Evolutionary conservation across 2,329 filamentous ascomycete genomes (phyloP).

Genomic region (Stemphylium beticola): DNA sequence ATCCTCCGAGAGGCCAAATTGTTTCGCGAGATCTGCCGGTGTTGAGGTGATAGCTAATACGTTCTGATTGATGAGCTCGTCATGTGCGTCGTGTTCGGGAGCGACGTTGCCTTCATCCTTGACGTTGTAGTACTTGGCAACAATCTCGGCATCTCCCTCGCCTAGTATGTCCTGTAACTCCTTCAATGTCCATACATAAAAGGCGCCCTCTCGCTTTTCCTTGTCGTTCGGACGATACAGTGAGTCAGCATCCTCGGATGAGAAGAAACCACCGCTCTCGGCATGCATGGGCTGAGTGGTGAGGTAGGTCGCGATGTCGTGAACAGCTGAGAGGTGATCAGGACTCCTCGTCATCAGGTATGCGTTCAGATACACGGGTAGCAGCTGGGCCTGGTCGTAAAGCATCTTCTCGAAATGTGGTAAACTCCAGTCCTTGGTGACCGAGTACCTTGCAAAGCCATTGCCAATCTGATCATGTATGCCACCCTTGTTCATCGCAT

Average conservation of each 20-base stretch:
- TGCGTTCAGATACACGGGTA: slow-evolving; percentile 84
- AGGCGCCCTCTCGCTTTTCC: slow-evolving; percentile 89
- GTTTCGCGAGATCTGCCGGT: slow-evolving; percentile 70
- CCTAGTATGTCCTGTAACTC: slow-evolving; percentile 82
- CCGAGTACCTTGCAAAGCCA: slow-evolving; percentile 83
- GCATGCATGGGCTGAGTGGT: slow-evolving; percentile 72
- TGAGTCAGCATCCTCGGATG: slow-evolving; percentile 91
- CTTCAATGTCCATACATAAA: slow-evolving; percentile 90
- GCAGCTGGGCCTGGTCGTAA: slow-evolving; percentile 86
- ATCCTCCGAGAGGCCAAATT: slow-evolving; percentile 74
- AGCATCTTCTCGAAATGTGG: slow-evolving; percentile 98
- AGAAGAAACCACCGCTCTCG: slow-evolving; percentile 76
- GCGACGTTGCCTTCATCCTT: slow-evolving; percentile 84
- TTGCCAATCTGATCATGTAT: slow-evolving; percentile 78
- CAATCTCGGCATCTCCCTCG: slow-evolving; percentile 71
- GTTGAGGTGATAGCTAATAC: slow-evolving; percentile 76
- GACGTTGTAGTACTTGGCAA: slow-evolving; percentile 85
- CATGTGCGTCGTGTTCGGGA: slow-evolving; percentile 81
- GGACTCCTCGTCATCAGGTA: slow-evolving; percentile 72
- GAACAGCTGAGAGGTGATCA: slow-evolving; percentile 78
- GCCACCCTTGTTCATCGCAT: slow-evolving; percentile 75
- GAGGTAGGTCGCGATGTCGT: slow-evolving; percentile 87
- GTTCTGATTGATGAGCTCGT: slow-evolving; percentile 95
- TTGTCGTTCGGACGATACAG: slow-evolving; percentile 73
- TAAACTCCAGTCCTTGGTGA: slow-evolving; percentile 89